phyloP scores from a whole-genome alignment of 2,329 filamentous ascomycete genomes.

The Periconia sp. region DNA sequence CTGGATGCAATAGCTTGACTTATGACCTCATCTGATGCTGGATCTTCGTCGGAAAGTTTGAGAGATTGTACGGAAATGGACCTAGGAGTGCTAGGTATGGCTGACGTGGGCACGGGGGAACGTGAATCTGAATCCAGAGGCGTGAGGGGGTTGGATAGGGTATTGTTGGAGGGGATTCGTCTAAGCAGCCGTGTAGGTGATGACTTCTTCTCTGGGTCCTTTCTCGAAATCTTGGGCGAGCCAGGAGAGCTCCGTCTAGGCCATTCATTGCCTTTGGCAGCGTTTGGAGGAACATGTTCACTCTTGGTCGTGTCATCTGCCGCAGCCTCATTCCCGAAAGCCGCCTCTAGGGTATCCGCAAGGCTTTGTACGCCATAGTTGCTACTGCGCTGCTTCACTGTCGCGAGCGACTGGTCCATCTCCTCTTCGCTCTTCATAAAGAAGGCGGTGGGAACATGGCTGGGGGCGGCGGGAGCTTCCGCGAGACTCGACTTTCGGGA shows the following conservation, averaged over 20 bases:
- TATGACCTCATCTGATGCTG: slow-evolving; percentile 55
- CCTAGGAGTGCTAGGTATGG: slow-evolving; percentile 60
- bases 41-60: slow-evolving; percentile 60
- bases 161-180: slow-evolving; percentile 24
- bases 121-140: slow-evolving; percentile 24
- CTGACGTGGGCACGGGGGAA: slow-evolving; percentile 53
- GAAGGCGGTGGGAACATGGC: slow-evolving; percentile 57
- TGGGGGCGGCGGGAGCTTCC: slow-evolving; percentile 27
- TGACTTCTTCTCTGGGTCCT: slow-evolving; percentile 20
- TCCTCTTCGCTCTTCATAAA: slow-evolving; percentile 60
- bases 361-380: slow-evolving; percentile 61
- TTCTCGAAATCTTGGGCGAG: slow-evolving; percentile 20
- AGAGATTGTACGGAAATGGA: slow-evolving; percentile 62
- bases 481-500: slow-evolving; percentile 43
- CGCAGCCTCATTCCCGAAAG: slow-evolving; percentile 36
- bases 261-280: slow-evolving; percentile 33
- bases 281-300: slow-evolving; percentile 26
- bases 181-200: slow-evolving; percentile 23
- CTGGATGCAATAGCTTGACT: slow-evolving; percentile 59
- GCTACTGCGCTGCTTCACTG: slow-evolving; percentile 41
- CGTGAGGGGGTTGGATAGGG: slow-evolving; percentile 25
- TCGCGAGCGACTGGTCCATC: slow-evolving; percentile 44
- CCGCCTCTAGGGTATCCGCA: slow-evolving; percentile 53
- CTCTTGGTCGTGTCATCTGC: slow-evolving; percentile 18
- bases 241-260: slow-evolving; percentile 23